These are phyloP conservation scores for Wickerhamomyces xylosicus DNA, from an alignment of 805 yeast species.

Conservation along the genomic window DNA sequence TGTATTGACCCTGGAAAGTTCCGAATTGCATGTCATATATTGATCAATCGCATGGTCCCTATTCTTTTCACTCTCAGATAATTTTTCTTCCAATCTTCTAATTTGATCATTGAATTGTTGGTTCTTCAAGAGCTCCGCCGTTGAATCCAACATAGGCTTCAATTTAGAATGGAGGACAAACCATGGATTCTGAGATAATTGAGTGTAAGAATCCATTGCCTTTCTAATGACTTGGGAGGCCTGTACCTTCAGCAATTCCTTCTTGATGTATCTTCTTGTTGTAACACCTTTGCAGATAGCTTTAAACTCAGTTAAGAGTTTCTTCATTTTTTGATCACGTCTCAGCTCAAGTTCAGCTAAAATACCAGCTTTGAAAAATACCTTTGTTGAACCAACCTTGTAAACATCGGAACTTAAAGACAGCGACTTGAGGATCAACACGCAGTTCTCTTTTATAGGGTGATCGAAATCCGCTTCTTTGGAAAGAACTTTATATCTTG, in stretches of 20 bases:
- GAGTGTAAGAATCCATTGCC: conserved; percentile 44
- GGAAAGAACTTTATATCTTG: conserved; percentile 64
- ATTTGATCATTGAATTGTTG: conserved; percentile 49
- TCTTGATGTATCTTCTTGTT: conserved; percentile 37
- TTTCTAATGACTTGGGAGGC: conserved; percentile 62
- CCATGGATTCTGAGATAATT: conserved; percentile 60
- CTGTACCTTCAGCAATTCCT: conserved; percentile 46
- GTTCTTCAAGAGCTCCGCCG: conserved; percentile 47
- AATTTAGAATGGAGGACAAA: conserved; percentile 57
- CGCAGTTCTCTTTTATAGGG: conserved; percentile 59
- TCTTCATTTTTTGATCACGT: conserved; percentile 55
- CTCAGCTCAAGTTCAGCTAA: conserved; percentile 77
- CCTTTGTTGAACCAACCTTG: conserved; percentile 87
- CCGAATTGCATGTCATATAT: conserved; percentile 18
- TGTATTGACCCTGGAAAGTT: conserved; percentile 21
- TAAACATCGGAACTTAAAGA: conserved; percentile 65
- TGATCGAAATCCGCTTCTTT: conserved; percentile 30
- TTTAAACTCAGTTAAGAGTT: conserved; percentile 51
- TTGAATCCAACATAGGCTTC: conserved; percentile 65
- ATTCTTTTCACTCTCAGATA: conserved; percentile 26
- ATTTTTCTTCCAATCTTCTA: conserved; percentile 35
- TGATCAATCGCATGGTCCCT: conserved; percentile 20
- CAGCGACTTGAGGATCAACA: conserved; percentile 52
- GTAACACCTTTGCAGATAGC: conserved; percentile 54
- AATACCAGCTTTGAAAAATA: conserved; percentile 94